Evolutionary conservation across 805 yeast species (phyloP), one percentile per base, ranked within the genome.

Genomic region (Yarrowia sp.): DNA sequence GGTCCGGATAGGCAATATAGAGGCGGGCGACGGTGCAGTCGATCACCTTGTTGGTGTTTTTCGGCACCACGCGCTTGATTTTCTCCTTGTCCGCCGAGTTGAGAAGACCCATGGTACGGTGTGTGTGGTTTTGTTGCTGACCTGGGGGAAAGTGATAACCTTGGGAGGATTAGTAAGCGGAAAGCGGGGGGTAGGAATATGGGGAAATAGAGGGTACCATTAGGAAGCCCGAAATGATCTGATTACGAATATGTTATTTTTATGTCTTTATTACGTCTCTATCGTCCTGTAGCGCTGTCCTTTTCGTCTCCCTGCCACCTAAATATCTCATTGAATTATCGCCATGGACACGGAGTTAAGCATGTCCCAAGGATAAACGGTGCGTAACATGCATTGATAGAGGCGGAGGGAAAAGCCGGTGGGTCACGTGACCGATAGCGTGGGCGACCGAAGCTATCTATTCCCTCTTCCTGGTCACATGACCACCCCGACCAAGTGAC

Each of bases 1-100:
- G 87, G 72, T 90, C 88, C 3, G 98, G 98, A 75, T 90, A 87
- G 1, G 98, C 97, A 33, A 94, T 86, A 79, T 92, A 95, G 58
- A 95, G 82, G 68, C 96, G 81, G 0, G 97, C 98, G 2, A 94
- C 90, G 0, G 97, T 88, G 56, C 96, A 96, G 79, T 91, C 97
- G 40, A 95, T 81, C 70, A 95, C 85, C 76, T 93, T 93, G 76
- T 92, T 92, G 60, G 94, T 82, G 9, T 91, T 86, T 77, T 92
- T 92, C 50, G 99, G 98, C 66, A 94, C 83, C 19, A 89, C 92
- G 68, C 98, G 81, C 75, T 93, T 93, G 77, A 95, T 86, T 75
- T 90, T 89, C 75, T 94, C 97, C 76, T 92, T 94, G 75, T 95
- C 98, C 8, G 82, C 81, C 66, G 77, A 78, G 66, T 74, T 76